phyloP scores from a whole-genome alignment of 441 rosid species.

The Populus trichocarpa region DNA sequence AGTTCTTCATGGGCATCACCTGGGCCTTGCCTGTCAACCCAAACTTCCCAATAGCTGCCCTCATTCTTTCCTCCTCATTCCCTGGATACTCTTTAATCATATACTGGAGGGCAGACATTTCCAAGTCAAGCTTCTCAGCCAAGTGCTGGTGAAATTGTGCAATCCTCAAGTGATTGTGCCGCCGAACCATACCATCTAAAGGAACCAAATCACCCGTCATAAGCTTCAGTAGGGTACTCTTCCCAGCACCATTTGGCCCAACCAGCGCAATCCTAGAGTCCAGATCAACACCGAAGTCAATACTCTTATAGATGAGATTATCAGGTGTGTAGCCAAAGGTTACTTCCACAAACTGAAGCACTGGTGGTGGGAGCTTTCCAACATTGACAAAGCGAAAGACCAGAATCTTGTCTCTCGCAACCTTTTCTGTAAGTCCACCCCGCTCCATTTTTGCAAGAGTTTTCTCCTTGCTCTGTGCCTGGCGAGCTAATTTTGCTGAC shows the following conservation, averaged over 20 bases:
- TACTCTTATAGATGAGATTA: conserved; percentile 66
- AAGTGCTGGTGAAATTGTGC: conserved; percentile 95
- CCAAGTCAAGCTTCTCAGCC: conserved; percentile 87
- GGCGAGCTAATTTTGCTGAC: conserved; percentile 96
- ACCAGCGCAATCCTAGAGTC: conserved; percentile 93
- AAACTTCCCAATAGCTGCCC: conserved; percentile 82
- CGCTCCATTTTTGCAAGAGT: conserved; percentile 98
- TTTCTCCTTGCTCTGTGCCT: conserved; percentile 97
- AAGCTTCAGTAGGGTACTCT: conserved; percentile 89
- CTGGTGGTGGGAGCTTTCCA: conserved; percentile 97
- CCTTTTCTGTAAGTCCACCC: conserved; percentile 92
- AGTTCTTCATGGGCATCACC: conserved; percentile 91
- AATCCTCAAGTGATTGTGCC: conserved; percentile 90
- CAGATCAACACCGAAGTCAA: conserved; percentile 93
- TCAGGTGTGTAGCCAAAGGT: conserved; percentile 87
- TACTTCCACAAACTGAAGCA: conserved; percentile 94
- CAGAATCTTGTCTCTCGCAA: conserved; percentile 63
- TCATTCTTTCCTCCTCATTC: conserved; percentile 92
- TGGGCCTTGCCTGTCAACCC: conserved; percentile 95
- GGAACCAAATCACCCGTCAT: conserved; percentile 90
- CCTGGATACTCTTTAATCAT: conserved; percentile 91
- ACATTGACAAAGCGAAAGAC: conserved; percentile 87
- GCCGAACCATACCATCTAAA: conserved; percentile 84
- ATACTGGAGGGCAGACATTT: conserved; percentile 70
- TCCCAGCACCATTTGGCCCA: conserved; percentile 98